Evolutionary conservation across 2,329 filamentous ascomycete species (phyloP), one percentile per base, ranked within the genome.

Genomic region (Penicillium glabrum): DNA sequence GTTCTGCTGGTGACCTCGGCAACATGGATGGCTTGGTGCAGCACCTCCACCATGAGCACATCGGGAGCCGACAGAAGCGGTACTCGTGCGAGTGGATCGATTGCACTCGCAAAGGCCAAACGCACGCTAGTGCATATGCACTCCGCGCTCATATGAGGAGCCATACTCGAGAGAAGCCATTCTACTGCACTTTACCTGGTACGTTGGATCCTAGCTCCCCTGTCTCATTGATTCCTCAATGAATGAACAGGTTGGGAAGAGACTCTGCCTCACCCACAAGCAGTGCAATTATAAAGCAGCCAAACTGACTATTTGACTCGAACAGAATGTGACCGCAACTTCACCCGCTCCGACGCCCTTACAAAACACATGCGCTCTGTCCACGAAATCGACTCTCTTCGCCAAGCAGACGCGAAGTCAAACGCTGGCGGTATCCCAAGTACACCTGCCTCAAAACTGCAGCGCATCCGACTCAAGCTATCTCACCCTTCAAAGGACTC

Each of bases 341-440:
- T 99, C 68, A 99, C 95, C 2, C 85, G 95, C 63, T 97, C 93
- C 24, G 95, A 99, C 69, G 95, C 95, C 13, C 83, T 99, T 0
- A 92, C 93, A 1, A 99, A 99, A 75, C 95, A 99, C 73, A 98
- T 98, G 91, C 89, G 95, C 66, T 98, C 95, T 16, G 93, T 99
- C 37, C 95, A 99, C 79, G 95, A 99, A 74, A 97, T 93, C 3
- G 95, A 99, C 77, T 90, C 91, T 16, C 82, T 96, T 23, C 87
- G 91, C n/a, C 89, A 90, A 5, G 80, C 79, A 14, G 82, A 80
- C 56, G 70, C 74, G 13, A 74, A 78, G 16, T 69, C 75, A 9
- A 75, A 76, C 27, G 66, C 67, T n/a, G 68, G 68, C 39, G 67
- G 67, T 13, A 63, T 67, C n/a, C 54, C 65, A n/a, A 60, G 64